Evolutionary conservation across 164 flowering plant genomes (phyloP).

Genomic region (Hamamelis virginiana): DNA sequence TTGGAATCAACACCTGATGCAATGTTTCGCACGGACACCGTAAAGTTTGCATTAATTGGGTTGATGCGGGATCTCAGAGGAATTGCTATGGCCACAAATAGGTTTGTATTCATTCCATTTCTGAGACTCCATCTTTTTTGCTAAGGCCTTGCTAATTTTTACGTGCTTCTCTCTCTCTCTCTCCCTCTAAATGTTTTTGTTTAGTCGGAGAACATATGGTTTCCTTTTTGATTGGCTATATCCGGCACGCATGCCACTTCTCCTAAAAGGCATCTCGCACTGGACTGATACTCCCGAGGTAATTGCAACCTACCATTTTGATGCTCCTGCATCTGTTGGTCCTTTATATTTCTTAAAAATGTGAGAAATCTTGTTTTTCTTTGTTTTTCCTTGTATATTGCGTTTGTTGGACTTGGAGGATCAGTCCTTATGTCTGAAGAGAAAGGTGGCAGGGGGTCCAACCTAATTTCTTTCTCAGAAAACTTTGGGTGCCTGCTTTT

Average conservation of each 20-base stretch:
- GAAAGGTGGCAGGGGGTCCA: too few relatives aligned
- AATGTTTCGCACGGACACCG: conserved; percentile 76
- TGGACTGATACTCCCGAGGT: conserved; percentile 99
- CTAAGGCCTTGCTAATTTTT: background rate
- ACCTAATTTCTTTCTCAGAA: too few relatives aligned
- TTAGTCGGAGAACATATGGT: conserved; percentile 89
- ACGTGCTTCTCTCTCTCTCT: background rate
- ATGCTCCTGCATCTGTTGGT: too few relatives aligned
- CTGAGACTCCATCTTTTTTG: background rate
- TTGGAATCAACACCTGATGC: conserved; percentile 93
- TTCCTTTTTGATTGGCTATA: conserved; percentile 96
- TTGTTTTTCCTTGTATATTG: too few relatives aligned
- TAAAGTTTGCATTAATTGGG: conserved; percentile 86
- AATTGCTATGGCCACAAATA: conserved; percentile 95
- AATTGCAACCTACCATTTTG: background rate
- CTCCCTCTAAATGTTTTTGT: background rate
- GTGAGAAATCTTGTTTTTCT: too few relatives aligned
- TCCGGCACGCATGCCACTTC: conserved; percentile 91
- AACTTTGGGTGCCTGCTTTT: too few relatives aligned
- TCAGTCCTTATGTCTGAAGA: too few relatives aligned
- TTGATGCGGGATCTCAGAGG: conserved; percentile 96
- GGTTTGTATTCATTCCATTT: conserved; percentile 36
- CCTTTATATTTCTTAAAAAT: too few relatives aligned
- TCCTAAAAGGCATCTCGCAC: conserved; percentile 78
- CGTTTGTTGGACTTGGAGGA: too few relatives aligned